Evolutionary conservation across 1,139 yeast species (phyloP).

Genomic region (Yamadazyma atlantica): DNA sequence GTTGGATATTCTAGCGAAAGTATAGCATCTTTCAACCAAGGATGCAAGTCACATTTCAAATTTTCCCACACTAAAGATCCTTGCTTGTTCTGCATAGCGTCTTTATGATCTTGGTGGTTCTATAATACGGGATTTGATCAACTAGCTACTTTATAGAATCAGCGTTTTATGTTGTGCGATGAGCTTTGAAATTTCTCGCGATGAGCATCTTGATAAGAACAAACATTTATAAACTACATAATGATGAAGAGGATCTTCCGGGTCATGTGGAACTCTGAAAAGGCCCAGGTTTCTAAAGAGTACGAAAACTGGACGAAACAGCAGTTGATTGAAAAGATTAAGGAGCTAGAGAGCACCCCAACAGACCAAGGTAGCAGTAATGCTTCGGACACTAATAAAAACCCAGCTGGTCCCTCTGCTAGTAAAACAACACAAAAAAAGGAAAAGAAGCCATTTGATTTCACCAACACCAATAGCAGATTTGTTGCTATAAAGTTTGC

Average conservation of each 20-base stretch:
- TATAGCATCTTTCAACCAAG: slow-evolving; percentile 62
- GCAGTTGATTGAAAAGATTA: slow-evolving; percentile 49
- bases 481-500: slow-evolving; percentile 81
- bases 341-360: slow-evolving; percentile 40
- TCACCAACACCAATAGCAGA: slow-evolving; percentile 63
- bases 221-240: background rate
- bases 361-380: background rate
- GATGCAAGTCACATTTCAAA: slow-evolving; percentile 35
- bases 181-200: slow-evolving; percentile 2
- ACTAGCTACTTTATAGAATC: no score
- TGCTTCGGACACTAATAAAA: background rate
- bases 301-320: slow-evolving; percentile 54
- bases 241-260: slow-evolving; percentile 27
- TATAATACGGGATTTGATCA: no score
- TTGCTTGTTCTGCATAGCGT: slow-evolving; percentile 14
- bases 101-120: no score
- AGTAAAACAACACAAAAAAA: slow-evolving; percentile 9
- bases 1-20: slow-evolving; percentile 68
- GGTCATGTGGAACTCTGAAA: slow-evolving; percentile 8
- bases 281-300: slow-evolving; percentile 3
- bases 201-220: slow-evolving; percentile 8
- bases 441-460: slow-evolving; percentile 59
- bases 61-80: slow-evolving; percentile 42
- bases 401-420: background rate
- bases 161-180: no score